Evolutionary conservation across 2,329 filamentous ascomycete genomes (phyloP).

Genomic region (Setomelanomma holmii): DNA sequence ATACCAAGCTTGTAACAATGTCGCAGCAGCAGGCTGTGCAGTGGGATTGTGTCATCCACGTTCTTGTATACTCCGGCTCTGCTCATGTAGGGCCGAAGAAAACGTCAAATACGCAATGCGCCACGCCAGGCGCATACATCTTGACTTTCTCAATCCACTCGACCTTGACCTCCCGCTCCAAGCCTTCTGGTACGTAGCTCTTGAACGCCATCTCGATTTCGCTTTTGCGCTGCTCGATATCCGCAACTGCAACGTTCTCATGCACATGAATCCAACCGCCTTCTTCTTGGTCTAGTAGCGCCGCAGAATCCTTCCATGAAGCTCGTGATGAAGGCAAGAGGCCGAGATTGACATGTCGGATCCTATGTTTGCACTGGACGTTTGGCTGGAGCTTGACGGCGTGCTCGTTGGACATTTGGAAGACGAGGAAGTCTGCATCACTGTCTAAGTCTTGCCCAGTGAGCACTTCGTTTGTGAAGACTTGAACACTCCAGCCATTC

Average conservation of each 20-base stretch:
- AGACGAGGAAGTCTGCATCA: conserved; percentile 45
- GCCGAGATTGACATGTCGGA: conserved; percentile 67
- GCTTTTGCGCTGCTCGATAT: too few species aligned
- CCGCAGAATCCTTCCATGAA: conserved; percentile 59
- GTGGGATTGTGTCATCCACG: too few species aligned
- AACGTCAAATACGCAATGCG: conserved; percentile 68
- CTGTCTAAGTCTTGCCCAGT: not conserved
- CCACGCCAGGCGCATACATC: conserved; percentile 67
- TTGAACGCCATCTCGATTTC: conserved; percentile 50
- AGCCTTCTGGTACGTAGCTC: conserved; percentile 31
- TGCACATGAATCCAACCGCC: conserved; percentile 68
- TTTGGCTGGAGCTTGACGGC: conserved; percentile 22
- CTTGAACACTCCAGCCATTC: conserved; percentile 49
- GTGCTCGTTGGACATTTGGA: conserved; percentile 49
- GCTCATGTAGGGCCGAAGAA: conserved; percentile 8
- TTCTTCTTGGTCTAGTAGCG: conserved; percentile 52
- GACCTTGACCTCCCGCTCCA: conserved; percentile 44
- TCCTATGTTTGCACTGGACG: conserved; percentile 31
- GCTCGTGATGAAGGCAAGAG: conserved; percentile 60
- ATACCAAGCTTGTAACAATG: too few species aligned
- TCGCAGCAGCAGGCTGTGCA: too few species aligned
- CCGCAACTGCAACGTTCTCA: conserved; percentile 59
- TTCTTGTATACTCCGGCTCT: too few species aligned
- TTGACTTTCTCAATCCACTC: conserved; percentile 62
- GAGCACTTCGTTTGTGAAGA: conserved; percentile 13